phyloP scores from a whole-genome alignment of 441 rosid genomes.

The Arabidopsis hybrid region DNA sequence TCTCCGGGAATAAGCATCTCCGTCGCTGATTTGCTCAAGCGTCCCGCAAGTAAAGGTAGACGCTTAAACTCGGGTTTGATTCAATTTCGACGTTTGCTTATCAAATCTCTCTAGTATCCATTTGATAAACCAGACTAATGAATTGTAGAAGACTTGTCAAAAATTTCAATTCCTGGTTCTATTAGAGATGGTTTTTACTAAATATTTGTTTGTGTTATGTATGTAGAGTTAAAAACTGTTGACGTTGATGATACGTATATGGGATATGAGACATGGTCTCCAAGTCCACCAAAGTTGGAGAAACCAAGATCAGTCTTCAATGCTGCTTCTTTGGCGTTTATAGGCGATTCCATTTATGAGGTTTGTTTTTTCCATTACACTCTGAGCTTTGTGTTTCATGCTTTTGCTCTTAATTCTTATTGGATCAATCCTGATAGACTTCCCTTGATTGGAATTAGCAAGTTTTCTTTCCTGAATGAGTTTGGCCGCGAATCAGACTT shows the following conservation, averaged over 20 bases:
- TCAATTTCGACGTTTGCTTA: neutral
- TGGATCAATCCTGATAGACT: neutral
- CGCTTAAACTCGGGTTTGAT: neutral
- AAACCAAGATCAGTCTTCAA: constrained; percentile 78
- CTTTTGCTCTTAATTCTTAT: neutral
- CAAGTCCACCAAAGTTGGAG: constrained; percentile 77
- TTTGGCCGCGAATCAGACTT: neutral
- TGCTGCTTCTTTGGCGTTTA: constrained; percentile 78
- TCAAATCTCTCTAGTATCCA: neutral
- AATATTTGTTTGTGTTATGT: constrained; percentile 2
- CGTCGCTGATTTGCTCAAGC: constrained; percentile 45
- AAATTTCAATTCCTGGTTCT: neutral
- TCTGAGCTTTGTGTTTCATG: neutral
- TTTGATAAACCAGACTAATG: neutral
- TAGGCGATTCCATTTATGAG: constrained; percentile 92
- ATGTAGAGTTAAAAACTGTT: constrained; percentile 37
- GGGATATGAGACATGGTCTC: constrained; percentile 86
- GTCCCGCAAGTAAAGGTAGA: constrained; percentile 41
- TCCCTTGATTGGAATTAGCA: neutral
- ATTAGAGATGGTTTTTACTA: constrained; percentile 10
- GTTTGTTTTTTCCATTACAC: constrained; percentile 45
- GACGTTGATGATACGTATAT: constrained; percentile 59
- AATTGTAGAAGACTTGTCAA: constrained; percentile 1
- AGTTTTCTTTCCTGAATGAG: neutral
- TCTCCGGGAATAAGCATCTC: constrained; percentile 41